Evolutionary conservation across 2,329 filamentous ascomycete genomes (phyloP).

Genomic region (Monilinia laxa): DNA sequence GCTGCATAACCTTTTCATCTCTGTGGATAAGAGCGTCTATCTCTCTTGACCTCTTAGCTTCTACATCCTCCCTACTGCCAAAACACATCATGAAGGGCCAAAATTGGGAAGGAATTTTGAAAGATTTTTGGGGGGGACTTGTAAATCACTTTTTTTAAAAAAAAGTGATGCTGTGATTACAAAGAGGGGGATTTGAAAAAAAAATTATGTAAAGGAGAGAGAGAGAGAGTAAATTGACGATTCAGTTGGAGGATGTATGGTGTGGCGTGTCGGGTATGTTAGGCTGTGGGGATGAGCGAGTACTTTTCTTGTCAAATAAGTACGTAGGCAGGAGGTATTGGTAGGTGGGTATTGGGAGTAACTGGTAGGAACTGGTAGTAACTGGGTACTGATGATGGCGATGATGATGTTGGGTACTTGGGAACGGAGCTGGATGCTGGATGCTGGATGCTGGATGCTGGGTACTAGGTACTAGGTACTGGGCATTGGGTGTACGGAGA

Average conservation of each 20-base stretch:
- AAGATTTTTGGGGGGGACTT: neutral
- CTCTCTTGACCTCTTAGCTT: conserved; percentile 63
- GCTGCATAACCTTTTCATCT: conserved; percentile 82
- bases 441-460: no score
- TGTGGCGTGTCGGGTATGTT: neutral
- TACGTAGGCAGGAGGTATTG: no score
- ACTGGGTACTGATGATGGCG: no score
- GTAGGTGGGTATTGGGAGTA: no score
- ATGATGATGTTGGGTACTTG: no score
- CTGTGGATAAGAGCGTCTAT: conserved; percentile 83
- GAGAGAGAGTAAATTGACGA: neutral
- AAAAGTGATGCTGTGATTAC: neutral
- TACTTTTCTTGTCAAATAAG: no score
- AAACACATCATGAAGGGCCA: conserved; percentile 59
- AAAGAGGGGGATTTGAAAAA: neutral
- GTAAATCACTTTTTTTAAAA: neutral
- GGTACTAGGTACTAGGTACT: no score
- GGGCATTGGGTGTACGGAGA: no score
- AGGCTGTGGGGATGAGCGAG: no score
- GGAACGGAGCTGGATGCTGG: no score
- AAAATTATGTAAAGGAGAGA: neutral
- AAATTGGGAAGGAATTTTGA: neutral
- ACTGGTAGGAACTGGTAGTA: no score
- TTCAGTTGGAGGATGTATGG: neutral
- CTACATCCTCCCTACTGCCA: conserved; percentile 49